Conservation (phyloP, 495 filamentous ascomycete species). For the Aspergillus avenaceus region DNA sequence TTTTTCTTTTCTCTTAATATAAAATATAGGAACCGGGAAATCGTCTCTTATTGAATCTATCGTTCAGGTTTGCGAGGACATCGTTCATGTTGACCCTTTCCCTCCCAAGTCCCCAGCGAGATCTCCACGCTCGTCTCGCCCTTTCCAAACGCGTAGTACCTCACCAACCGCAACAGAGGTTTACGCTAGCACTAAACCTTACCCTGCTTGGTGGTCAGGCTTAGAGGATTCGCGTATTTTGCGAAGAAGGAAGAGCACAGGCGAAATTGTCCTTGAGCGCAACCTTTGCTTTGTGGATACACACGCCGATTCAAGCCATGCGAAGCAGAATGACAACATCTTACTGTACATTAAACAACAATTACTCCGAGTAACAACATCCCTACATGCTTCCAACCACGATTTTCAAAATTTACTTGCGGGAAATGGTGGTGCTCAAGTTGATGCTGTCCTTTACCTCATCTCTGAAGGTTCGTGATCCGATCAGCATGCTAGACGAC, state of each 20-base stretch:
- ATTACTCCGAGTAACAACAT: constrained; percentile 58
- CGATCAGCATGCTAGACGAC: constrained; percentile 10
- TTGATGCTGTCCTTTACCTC: constrained; percentile 85
- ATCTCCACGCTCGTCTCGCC: constrained; percentile 21
- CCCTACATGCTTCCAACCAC: constrained; percentile 56
- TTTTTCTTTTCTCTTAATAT: too few relatives aligned
- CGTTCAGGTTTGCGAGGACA: constrained; percentile 90
- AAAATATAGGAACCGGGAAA: constrained; percentile 73
- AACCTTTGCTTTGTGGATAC: constrained; percentile 97
- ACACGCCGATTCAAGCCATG: constrained; percentile 64
- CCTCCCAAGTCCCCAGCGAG: constrained; percentile 35
- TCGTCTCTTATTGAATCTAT: constrained; percentile 90
- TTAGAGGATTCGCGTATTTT: constrained; percentile 69
- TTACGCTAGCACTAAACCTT: constrained; percentile 87
- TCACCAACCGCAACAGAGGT: constrained; percentile 64
- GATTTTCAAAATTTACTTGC: constrained; percentile 79
- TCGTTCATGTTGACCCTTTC: constrained; percentile 90
- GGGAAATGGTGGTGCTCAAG: constrained; percentile 81
- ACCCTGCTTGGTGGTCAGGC: constrained; percentile 94
- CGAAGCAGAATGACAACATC: constrained; percentile 65
- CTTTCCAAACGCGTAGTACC: constrained; percentile 27
- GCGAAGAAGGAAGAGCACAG: constrained; percentile 71
- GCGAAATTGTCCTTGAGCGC: constrained; percentile 80
- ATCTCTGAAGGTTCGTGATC: constrained; percentile 57
- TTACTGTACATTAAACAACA: constrained; percentile 74